Base-by-base conservation (phyloP, 768 basidiomycete species). In the Crepidotus variabilis region DNA sequence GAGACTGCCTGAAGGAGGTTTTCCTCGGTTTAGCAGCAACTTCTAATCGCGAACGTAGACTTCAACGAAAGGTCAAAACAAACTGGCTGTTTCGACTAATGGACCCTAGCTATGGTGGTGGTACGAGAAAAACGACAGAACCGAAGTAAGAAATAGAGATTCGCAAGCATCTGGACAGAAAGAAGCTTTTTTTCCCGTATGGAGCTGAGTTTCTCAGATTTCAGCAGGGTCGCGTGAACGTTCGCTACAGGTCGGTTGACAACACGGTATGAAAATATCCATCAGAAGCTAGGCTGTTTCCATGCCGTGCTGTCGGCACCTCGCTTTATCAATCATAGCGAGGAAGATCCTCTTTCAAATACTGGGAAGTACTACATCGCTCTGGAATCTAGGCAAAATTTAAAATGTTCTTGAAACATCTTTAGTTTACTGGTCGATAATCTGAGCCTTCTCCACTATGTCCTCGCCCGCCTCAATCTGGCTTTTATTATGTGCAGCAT, bases 401-500 rank as follows among this genome's bases (percentile, higher is more conserved):
- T 28, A 3, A 3, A 4, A 28, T 28, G 28, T 28, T 3, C 8
- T 28, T 8, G 3, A 8, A 28, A 28, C 28, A 28, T 28, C 28
- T 28, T 8, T 28, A 28, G 28, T 28, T 28, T 28, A 43, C 13
- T 43, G 39, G 52, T 36, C 16, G 57, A 50, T 7, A 57, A 10
- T n/a, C 46, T 50, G 39, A 18, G 33, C 54, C 32, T 50, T 35
- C 34, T 48, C 20, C 23, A 28, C 14, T 4, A 46, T 35, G 36
- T 47, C 47, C 24, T 49, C 47, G 43, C 23, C 48, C n/a, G 46
- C 47, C 54, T 57, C 55, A 13, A 52, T 46, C 33, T 63, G 49
- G 0, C 46, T 51, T 11, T 61, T 60, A 6, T 56, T 48, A 32
- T 54, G 50, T 7, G 24, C 51, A 16, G 82, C 77, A 51, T 86